Conservation (phyloP, 2,329 filamentous ascomycete species). For the Zasmidium angulare region DNA sequence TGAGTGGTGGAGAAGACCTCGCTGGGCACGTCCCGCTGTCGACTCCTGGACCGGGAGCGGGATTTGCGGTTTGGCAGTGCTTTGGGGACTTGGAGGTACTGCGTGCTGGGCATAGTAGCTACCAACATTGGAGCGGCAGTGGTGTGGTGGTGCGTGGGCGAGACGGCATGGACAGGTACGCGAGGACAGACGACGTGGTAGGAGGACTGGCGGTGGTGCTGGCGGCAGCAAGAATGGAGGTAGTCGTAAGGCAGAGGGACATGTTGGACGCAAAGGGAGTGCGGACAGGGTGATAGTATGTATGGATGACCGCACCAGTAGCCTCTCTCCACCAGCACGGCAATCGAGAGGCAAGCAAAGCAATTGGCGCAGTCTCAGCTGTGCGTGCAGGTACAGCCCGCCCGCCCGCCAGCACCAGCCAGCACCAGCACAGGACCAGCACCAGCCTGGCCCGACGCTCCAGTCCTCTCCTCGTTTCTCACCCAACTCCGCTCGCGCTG, state of each 20-base stretch:
- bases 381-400: neutral
- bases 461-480: no score
- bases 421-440: no score
- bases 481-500: no score
- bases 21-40: conserved; percentile 22
- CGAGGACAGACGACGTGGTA: neutral
- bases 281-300: conserved; percentile 12
- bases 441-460: no score
- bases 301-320: conserved; percentile 4
- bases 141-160: neutral
- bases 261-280: neutral
- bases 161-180: conserved; percentile 2
- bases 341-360: neutral
- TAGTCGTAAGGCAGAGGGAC: neutral
- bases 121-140: conserved; percentile 16
- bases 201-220: neutral
- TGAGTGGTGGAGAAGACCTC: conserved; percentile 26
- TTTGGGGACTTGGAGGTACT: conserved; percentile 40
- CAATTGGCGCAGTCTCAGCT: conserved; percentile 4
- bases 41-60: conserved; percentile 33
- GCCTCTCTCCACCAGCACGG: neutral
- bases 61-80: conserved; percentile 33
- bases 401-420: no score
- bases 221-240: conserved; percentile 1
- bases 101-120: conserved; percentile 24